These are phyloP conservation scores for Coemansia sp. DNA, from an alignment of 192 early-diverging fungal genomes.

Conservation along the genomic window DNA sequence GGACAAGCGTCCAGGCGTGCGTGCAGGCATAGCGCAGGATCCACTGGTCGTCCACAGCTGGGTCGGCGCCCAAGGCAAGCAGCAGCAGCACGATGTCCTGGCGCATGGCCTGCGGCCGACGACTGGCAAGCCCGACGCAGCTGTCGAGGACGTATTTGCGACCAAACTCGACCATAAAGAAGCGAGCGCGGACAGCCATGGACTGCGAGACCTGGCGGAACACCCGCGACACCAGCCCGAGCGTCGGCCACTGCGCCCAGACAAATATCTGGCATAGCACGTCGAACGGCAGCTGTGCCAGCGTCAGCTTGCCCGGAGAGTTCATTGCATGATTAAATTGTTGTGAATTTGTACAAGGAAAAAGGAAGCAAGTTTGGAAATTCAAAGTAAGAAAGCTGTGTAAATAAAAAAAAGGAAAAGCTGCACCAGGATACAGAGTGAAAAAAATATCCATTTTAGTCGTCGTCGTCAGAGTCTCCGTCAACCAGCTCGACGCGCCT, in stretches of 20 bases:
- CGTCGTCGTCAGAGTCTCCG: constrained; percentile 7
- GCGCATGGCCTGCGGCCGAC: constrained; percentile 32
- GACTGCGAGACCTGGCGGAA: constrained; percentile 37
- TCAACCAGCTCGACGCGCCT: constrained; percentile 10
- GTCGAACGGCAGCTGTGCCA: constrained; percentile 38
- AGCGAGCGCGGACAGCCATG: constrained; percentile 39
- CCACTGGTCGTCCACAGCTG: constrained; percentile 49
- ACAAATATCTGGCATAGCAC: constrained; percentile 49
- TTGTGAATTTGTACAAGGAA: background rate
- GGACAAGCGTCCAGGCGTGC: constrained; percentile 28
- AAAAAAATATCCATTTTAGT: constrained; percentile 4
- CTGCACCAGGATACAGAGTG: background rate
- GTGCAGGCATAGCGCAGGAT: constrained; percentile 44
- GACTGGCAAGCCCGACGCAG: constrained; percentile 24
- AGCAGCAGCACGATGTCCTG: constrained; percentile 45
- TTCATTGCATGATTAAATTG: constrained; percentile 1
- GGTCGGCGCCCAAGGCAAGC: constrained; percentile 48
- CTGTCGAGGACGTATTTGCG: constrained; percentile 36
- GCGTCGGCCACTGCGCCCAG: constrained; percentile 49
- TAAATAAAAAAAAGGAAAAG: constrained; percentile 11
- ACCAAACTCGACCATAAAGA: constrained; percentile 45
- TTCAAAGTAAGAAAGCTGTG: too few species aligned
- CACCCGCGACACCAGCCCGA: constrained; percentile 30
- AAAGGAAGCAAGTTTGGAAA: background rate
- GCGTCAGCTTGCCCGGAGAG: constrained; percentile 11